Evolutionary conservation across 2,329 filamentous ascomycete species (phyloP).

Genomic region (Xylariaceae sp.): DNA sequence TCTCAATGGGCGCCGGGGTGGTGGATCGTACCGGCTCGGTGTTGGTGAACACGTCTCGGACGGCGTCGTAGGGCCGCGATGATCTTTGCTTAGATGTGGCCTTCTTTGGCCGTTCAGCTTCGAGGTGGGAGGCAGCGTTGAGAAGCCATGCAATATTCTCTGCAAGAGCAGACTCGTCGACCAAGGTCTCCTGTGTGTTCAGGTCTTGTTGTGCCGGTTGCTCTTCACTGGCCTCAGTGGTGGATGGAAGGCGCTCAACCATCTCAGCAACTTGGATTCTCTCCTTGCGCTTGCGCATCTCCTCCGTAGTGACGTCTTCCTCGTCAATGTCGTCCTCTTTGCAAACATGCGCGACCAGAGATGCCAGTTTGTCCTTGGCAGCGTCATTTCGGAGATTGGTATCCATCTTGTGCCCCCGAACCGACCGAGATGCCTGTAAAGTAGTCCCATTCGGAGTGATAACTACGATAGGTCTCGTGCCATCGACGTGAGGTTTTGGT

Average conservation of each 20-base stretch:
- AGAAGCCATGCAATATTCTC: slow-evolving; percentile 17
- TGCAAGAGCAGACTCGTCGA: slow-evolving; percentile 7
- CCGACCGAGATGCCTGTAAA: slow-evolving; percentile 43
- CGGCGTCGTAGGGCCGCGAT: slow-evolving; percentile 40
- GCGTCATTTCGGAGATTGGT: slow-evolving; percentile 22
- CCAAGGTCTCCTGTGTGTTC: not conserved
- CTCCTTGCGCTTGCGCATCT: slow-evolving; percentile 29
- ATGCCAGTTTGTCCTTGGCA: slow-evolving; percentile 18
- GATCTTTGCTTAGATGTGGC: slow-evolving; percentile 17
- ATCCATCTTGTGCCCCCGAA: slow-evolving; percentile 29
- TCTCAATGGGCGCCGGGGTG: slow-evolving; percentile 14
- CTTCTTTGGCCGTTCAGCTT: slow-evolving; percentile 14
- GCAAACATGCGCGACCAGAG: slow-evolving; percentile 21
- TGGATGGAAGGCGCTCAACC: no score
- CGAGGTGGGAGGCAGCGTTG: slow-evolving; percentile 21
- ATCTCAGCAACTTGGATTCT: slow-evolving; percentile 21
- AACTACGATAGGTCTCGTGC: slow-evolving; percentile 44
- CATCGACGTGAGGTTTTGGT: slow-evolving; percentile 37
- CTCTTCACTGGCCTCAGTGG: slow-evolving; percentile 5
- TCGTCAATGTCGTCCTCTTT: slow-evolving; percentile 18
- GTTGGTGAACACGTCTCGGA: slow-evolving; percentile 38
- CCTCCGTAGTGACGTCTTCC: slow-evolving; percentile 27
- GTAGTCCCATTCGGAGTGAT: slow-evolving; percentile 44
- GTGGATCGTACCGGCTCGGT: slow-evolving; percentile 25
- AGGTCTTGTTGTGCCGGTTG: slow-evolving; percentile 2